These are phyloP conservation scores for Lolium rigidum DNA, from an alignment of 176 grass and related monocot genomes.

Conservation along the genomic window DNA sequence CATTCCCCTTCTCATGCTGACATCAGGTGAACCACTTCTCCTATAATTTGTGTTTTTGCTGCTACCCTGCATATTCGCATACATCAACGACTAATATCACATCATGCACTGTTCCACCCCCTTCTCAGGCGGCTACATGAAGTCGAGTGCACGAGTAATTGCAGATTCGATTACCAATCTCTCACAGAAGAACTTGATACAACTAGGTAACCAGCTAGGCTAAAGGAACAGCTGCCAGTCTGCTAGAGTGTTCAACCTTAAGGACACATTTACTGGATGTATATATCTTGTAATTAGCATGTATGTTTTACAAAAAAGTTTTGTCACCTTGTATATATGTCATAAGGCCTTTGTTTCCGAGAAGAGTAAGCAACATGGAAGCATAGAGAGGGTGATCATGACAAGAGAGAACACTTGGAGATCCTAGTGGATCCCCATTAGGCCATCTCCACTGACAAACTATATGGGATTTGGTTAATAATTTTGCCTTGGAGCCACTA, in stretches of 20 bases:
- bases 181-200: slow-evolving; percentile 73
- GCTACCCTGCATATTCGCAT: background rate
- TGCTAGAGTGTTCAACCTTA: background rate
- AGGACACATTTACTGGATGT: background rate
- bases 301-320: too few species aligned
- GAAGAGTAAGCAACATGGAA: background rate
- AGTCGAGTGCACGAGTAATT: slow-evolving; percentile 82
- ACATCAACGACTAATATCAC: background rate
- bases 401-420: background rate
- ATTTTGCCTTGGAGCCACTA: background rate
- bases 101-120: background rate
- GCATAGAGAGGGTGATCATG: background rate
- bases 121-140: slow-evolving; percentile 92
- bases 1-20: slow-evolving; percentile 85
- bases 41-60: background rate
- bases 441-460: background rate
- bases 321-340: slow-evolving; percentile 10
- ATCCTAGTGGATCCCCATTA: background rate
- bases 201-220: slow-evolving; percentile 42
- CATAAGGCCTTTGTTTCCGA: slow-evolving; percentile 27
- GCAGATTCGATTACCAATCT: slow-evolving; percentile 90
- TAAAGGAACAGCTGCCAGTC: slow-evolving; percentile 2
- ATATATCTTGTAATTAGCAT: background rate
- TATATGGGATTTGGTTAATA: background rate
- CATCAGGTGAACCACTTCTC: slow-evolving; percentile 67